These are phyloP conservation scores for Lobosporangium transversale DNA, from an alignment of 192 early-diverging fungal genomes.

Conservation along the genomic window DNA sequence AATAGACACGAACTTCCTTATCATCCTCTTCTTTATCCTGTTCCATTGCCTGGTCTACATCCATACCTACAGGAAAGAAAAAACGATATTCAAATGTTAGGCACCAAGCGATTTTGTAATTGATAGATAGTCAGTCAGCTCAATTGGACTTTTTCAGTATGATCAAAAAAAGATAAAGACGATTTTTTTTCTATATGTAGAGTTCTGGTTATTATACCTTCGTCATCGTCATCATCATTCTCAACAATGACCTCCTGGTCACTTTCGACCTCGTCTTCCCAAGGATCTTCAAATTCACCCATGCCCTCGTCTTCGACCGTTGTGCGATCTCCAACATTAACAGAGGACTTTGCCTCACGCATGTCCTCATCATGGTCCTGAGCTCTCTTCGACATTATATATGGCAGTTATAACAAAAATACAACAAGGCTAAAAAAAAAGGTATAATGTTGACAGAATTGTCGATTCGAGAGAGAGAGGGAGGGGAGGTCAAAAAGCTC, in stretches of 20 bases:
- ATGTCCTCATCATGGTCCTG: constrained; percentile 54
- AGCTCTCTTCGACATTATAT: constrained; percentile 45
- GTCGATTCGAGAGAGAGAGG: not conserved
- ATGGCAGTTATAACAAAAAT: not conserved
- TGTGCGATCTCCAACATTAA: constrained; percentile 36
- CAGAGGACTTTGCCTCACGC: constrained; percentile 50
- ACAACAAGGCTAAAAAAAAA: constrained; percentile 1
- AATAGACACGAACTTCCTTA: constrained; percentile 78
- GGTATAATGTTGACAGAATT: not conserved
- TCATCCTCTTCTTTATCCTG: constrained; percentile 63
- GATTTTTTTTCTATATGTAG: no score
- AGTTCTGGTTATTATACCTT: no score
- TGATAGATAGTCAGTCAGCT: not conserved
- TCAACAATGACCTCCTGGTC: constrained; percentile 76
- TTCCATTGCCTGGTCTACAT: constrained; percentile 45
- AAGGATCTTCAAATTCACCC: constrained; percentile 94
- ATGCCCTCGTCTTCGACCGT: constrained; percentile 66
- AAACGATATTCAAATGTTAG: not conserved
- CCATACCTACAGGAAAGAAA: constrained; percentile 28
- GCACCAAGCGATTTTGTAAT: not conserved
- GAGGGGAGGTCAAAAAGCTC: not conserved
- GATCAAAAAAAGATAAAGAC: no score
- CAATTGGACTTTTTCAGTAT: no score
- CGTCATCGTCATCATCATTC: constrained; percentile 54
- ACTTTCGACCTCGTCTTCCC: constrained; percentile 85